Conservation (phyloP, 192 early-diverging fungal species). For the Chytriomyces hyalinus region DNA sequence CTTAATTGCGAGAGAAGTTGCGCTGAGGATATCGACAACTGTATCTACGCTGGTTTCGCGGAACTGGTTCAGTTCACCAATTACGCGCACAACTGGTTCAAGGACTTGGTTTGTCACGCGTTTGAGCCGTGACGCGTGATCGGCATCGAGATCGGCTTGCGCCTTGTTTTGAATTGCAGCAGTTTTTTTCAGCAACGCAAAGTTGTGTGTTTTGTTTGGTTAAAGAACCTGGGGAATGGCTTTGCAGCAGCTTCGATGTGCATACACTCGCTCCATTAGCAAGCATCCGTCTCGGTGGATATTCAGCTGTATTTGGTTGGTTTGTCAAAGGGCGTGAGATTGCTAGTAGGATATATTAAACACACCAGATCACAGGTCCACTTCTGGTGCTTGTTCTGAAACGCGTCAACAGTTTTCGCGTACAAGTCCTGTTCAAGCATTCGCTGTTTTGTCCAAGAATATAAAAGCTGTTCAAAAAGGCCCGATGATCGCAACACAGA, state of each 20-base stretch:
- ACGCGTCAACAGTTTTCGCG: background rate
- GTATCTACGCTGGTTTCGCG: slow-evolving; percentile 35
- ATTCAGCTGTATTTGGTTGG: background rate
- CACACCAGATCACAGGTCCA: background rate
- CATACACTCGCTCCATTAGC: slow-evolving; percentile 49
- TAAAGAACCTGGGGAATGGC: slow-evolving; percentile 53
- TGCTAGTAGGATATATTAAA: background rate
- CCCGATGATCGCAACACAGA: background rate
- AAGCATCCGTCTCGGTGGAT: background rate
- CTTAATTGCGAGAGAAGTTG: background rate
- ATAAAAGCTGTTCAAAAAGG: background rate
- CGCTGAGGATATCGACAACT: slow-evolving; percentile 45
- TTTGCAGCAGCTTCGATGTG: slow-evolving; percentile 47
- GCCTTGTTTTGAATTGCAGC: slow-evolving; percentile 35
- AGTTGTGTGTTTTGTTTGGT: background rate
- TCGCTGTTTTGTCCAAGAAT: background rate
- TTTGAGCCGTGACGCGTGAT: slow-evolving; percentile 41
- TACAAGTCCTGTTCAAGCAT: background rate
- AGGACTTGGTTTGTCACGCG: slow-evolving; percentile 45
- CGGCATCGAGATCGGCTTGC: slow-evolving; percentile 26
- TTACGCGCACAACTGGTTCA: slow-evolving; percentile 48
- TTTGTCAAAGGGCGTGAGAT: background rate
- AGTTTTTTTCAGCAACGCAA: background rate
- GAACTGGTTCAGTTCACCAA: slow-evolving; percentile 55
- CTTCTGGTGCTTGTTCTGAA: background rate